Evolutionary conservation across 768 basidiomycete genomes (phyloP), one percentile per base, ranked within the genome.

Genomic region (Mycena filopes): DNA sequence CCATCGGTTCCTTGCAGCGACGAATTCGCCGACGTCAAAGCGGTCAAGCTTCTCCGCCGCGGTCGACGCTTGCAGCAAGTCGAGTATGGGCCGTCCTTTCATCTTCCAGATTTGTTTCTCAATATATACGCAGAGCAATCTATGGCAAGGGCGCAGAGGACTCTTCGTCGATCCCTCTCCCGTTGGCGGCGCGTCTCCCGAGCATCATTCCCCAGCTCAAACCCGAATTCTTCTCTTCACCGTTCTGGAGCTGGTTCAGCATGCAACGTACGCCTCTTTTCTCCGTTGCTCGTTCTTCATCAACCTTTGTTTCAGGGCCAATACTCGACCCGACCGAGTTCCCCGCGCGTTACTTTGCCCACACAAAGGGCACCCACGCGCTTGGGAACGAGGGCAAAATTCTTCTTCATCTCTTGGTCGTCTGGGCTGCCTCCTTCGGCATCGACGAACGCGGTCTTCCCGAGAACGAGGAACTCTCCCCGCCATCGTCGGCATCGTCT

Each of bases 341-440:
- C 70, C 81, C 86, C 26, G 80, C 86, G n/a, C 85, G 94, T 49
- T 96, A 88, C 72, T 76, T 83, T 18, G 87, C 89, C 36, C 92
- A 90, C 72, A 75, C 76, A 60, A 87, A 91, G 63, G 90, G 90
- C 0, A 79, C 83, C 5, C 82, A 86, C 20, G 77, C 85, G 18
- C 84, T 97, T 13, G 84, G 87, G n/a, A 81, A 86, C 50, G 89
- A 93, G 68, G 95, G 90, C 15, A 86, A 86, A 43, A 85, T 97
- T 60, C 83, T 98, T 42, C 84, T 89, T 21, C 91, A 93, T 83
- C 77, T 93, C 31, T 82, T 97, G 23, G 93, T 93, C 46, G 87
- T 91, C 23, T 98, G 95, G 95, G 96, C 94, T 0, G 86, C 89
- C 5, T 94, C 93, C 41, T 96, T 94, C 75, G 96, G 96, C 42